Conservation (phyloP, 1,139 yeast genomes). For the Pneumocystis canis region DNA sequence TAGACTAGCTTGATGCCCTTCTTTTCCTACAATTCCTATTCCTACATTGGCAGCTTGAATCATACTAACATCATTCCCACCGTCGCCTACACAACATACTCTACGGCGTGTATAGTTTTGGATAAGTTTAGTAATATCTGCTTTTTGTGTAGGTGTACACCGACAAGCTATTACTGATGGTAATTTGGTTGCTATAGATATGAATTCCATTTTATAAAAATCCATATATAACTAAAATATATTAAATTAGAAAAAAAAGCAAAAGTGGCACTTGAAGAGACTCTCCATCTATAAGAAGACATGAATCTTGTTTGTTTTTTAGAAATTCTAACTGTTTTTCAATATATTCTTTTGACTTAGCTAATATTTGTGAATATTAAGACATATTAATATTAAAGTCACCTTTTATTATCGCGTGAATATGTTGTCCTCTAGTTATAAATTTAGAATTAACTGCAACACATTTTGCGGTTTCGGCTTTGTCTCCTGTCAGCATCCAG, state of each 20-base stretch:
- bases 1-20: slow-evolving; percentile 90
- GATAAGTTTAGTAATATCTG: slow-evolving; percentile 77
- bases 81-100: slow-evolving; percentile 97
- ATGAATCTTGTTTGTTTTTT: slow-evolving; percentile 46
- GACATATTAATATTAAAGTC: slow-evolving; percentile 20
- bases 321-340: slow-evolving; percentile 60
- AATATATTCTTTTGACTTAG: slow-evolving; percentile 41
- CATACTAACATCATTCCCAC: slow-evolving; percentile 98
- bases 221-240: slow-evolving; percentile 36
- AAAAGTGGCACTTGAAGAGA: slow-evolving; percentile 36
- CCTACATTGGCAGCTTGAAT: slow-evolving; percentile 98
- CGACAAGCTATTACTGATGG: slow-evolving; percentile 96
- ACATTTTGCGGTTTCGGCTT: slow-evolving; percentile 95
- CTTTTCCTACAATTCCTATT: slow-evolving; percentile 97
- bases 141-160: slow-evolving; percentile 97
- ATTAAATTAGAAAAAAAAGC: neutral
- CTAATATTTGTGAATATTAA: slow-evolving; percentile 15
- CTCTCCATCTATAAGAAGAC: slow-evolving; percentile 87
- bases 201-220: slow-evolving; percentile 53
- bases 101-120: slow-evolving; percentile 68
- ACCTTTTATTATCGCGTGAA: slow-evolving; percentile 62
- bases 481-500: slow-evolving; percentile 99
- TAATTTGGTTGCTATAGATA: slow-evolving; percentile 54
- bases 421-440: slow-evolving; percentile 84
- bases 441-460: slow-evolving; percentile 88